Base-by-base conservation (phyloP, 768 basidiomycete genomes). In the button mushroom (Agaricus bisporus) region DNA sequence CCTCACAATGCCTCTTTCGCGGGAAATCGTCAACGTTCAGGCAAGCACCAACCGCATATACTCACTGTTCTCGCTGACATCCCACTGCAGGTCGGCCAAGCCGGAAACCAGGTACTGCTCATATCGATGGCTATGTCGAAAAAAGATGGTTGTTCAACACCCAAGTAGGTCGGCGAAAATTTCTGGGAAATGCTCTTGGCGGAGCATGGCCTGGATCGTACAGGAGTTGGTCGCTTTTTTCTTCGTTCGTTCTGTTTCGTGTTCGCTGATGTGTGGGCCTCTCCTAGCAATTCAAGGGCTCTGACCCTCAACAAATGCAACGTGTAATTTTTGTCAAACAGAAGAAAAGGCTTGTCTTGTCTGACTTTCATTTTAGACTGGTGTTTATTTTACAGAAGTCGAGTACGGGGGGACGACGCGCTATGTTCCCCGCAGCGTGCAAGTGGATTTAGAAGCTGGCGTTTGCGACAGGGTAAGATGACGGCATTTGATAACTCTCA, bases 141-240 rank as follows among this genome's bases (percentile, higher is more conserved):
- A 32, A 11, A 32, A 4, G 45, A 52, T 5, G 39, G 26, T 25
- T n/a, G 25, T 17, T 18, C 22, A 25, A 26, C 41, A n/a, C 9
- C 7, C 4, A 55, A 37, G 43, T 64, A 76, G 75, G 80, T 90
- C 41, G 91, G 92, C 49, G 88, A 90, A 62, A 78, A 79, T 42
- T 98, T 95, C 68, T 97, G 94, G 94, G 76, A 85, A 56, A 84
- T 86, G 79, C 80, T 95, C 53, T 76, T 97, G 20, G 80, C 82
- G 14, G 91, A 94, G 70, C 92, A 94, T 66, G 92, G 91, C 0
- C 74, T 94, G 47, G 83, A 87, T 62, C 69, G 80, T 18, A 70
- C 75, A 11, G 88, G 90, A 64, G 88, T 92, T 61, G 49, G 77
- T 68, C 50, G 17, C 48, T 44, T 45, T 43, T 25, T n/a, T 17